Percentiles rank a stretch among this genome's conserved stretches.
phyloP scores from a whole-genome alignment of 1,284 basidiomycete genomes.

The Melampsora larici-populina region DNA sequence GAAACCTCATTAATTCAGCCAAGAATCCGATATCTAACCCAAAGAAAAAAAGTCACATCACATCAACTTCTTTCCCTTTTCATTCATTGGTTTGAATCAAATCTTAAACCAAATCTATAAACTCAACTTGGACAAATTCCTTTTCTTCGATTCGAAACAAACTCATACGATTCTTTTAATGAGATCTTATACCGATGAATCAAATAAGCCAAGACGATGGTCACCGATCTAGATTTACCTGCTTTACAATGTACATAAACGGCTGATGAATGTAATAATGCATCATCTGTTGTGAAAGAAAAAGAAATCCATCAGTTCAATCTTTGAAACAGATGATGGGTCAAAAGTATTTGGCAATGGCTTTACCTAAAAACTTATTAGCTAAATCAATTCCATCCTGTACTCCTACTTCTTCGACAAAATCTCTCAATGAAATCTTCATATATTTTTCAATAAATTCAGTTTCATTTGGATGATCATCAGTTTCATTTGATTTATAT shows the following conservation, averaged over 20 bases:
- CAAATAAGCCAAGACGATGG: slow-evolving; percentile 91
- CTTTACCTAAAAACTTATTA: slow-evolving; percentile 77
- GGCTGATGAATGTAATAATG: slow-evolving; percentile 76
- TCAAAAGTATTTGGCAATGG: too few relatives aligned
- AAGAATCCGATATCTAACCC: slow-evolving; percentile 80
- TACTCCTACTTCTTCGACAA: slow-evolving; percentile 87
- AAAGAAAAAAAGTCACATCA: neutral
- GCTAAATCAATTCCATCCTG: slow-evolving; percentile 75
- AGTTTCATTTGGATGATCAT: slow-evolving; percentile 54
- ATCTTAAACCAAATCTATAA: neutral
- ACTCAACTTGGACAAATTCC: slow-evolving; percentile 75
- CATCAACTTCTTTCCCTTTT: neutral
- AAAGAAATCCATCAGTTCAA: too few relatives aligned
- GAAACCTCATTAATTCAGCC: slow-evolving; percentile 92
- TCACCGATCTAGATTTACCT: slow-evolving; percentile 93
- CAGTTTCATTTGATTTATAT: slow-evolving; percentile 63
- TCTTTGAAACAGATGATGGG: too few relatives aligned
- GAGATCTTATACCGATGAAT: slow-evolving; percentile 88
- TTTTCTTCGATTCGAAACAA: slow-evolving; percentile 81
- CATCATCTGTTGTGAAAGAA: slow-evolving; percentile 66
- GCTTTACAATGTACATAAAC: slow-evolving; percentile 96
- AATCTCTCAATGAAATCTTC: slow-evolving; percentile 87
- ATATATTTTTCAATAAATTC: slow-evolving; percentile 67
- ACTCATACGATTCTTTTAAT: slow-evolving; percentile 79
- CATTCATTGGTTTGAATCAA: neutral